These are phyloP conservation scores for Phycomyces blakesleeanus DNA, from an alignment of 192 early-diverging fungal genomes.

Conservation along the genomic window DNA sequence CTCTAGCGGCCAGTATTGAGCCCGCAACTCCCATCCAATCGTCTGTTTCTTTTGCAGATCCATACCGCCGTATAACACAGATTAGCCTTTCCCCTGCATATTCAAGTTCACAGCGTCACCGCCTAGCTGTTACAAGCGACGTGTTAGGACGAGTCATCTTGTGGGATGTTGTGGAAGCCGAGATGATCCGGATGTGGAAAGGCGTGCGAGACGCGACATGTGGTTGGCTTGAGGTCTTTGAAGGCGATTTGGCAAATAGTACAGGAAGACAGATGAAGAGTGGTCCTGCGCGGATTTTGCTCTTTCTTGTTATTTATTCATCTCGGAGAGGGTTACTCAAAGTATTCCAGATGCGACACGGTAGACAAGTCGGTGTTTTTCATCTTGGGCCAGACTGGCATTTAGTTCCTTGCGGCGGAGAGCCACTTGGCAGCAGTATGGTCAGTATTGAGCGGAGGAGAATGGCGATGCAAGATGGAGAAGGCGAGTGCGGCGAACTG, in stretches of 20 bases:
- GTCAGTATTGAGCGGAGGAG: constrained; percentile 17
- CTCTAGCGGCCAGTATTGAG: constrained; percentile 28
- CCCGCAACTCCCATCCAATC: constrained; percentile 52
- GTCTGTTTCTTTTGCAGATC: constrained; percentile 48
- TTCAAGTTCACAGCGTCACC: constrained; percentile 34
- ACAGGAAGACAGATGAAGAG: neutral
- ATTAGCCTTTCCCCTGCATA: constrained; percentile 48
- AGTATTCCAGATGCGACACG: constrained; percentile 58
- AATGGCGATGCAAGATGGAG: neutral
- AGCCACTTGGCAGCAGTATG: constrained; percentile 40
- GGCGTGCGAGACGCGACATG: constrained; percentile 66
- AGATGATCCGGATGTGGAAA: constrained; percentile 70
- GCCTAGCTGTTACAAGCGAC: constrained; percentile 60
- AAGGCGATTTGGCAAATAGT: constrained; percentile 16
- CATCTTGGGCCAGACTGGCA: constrained; percentile 58
- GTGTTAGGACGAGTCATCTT: constrained; percentile 64
- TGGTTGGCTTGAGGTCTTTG: constrained; percentile 61
- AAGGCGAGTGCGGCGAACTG: constrained; percentile 21
- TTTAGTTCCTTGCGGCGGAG: constrained; percentile 44
- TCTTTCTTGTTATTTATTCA: constrained; percentile 64
- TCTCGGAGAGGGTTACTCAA: constrained; percentile 60
- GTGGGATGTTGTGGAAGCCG: constrained; percentile 58
- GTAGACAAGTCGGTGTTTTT: constrained; percentile 53
- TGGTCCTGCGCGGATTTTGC: constrained; percentile 21
- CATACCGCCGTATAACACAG: constrained; percentile 48